Evolutionary conservation across 371 early-diverging fungal genomes (phyloP).

Genomic region (Entomophthora muscae): DNA sequence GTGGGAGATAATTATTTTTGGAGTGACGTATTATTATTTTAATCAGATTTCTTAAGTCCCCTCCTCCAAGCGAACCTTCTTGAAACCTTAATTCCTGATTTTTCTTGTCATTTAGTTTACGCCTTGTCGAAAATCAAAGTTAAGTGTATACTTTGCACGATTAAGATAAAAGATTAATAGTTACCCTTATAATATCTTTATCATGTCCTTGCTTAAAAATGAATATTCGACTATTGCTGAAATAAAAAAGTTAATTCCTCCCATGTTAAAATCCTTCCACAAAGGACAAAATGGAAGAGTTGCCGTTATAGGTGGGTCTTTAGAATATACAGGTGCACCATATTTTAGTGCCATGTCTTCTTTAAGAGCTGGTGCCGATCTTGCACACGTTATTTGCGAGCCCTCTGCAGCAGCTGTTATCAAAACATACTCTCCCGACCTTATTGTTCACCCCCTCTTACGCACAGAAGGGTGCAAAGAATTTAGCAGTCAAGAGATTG

Average conservation of each 20-base stretch:
- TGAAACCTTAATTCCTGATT: no score
- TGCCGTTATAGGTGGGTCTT: slow-evolving; percentile 54
- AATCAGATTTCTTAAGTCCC: no score
- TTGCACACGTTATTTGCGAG: slow-evolving; percentile 81
- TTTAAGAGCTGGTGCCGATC: slow-evolving; percentile 72
- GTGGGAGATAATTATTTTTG: no score
- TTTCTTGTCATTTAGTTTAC: neutral
- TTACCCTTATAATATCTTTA: neutral
- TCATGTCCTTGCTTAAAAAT: neutral
- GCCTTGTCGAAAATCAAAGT: neutral
- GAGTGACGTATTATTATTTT: no score
- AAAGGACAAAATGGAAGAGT: slow-evolving; percentile 74
- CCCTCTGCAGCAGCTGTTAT: slow-evolving; percentile 56
- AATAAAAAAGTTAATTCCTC: slow-evolving; percentile 34
- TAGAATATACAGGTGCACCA: slow-evolving; percentile 90
- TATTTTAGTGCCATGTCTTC: slow-evolving; percentile 72
- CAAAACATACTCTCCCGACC: slow-evolving; percentile 30
- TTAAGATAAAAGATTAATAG: neutral
- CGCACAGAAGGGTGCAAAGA: slow-evolving; percentile 4
- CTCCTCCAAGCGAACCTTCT: no score
- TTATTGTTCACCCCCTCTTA: slow-evolving; percentile 45
- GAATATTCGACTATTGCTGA: neutral
- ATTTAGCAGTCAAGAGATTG: neutral
- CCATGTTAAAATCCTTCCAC: slow-evolving; percentile 39
- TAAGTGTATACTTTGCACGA: neutral